Percentiles rank a stretch among this genome's conserved stretches.
Evolutionary conservation across 805 yeast genomes (phyloP).

Genomic region (Metschnikowia corniflorae): DNA sequence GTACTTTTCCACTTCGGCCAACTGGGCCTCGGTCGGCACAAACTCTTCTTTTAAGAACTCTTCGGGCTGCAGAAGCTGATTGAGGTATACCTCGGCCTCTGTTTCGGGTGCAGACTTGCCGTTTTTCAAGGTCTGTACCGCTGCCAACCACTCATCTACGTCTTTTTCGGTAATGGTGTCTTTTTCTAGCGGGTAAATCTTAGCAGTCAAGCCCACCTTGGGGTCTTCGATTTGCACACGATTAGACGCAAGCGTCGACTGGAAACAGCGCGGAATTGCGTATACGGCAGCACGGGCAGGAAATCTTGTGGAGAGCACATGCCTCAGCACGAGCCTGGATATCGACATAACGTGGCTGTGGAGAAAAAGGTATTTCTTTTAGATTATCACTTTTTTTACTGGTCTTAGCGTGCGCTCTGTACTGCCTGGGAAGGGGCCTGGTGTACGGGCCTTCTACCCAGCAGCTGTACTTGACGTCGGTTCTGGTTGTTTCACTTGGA

Average conservation of each 20-base stretch:
- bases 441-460: no score
- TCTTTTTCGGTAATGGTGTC: constrained; percentile 36
- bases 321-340: constrained; percentile 13
- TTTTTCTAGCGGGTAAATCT: constrained; percentile 37
- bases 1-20: constrained; percentile 50
- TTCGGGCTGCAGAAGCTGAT: constrained; percentile 37
- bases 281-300: constrained; percentile 3
- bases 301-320: constrained; percentile 3
- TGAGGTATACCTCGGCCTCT: constrained; percentile 36
- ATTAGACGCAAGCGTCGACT: constrained; percentile 4
- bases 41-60: constrained; percentile 35
- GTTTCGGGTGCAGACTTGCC: constrained; percentile 33
- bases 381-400: no score
- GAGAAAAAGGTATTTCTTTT: no score
- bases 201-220: constrained; percentile 27
- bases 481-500: no score
- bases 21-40: constrained; percentile 64
- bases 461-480: no score
- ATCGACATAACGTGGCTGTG: constrained; percentile 15
- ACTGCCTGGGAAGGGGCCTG: no score
- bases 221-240: constrained; percentile 4
- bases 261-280: constrained; percentile 5
- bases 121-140: constrained; percentile 38
- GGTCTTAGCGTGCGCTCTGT: no score
- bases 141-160: constrained; percentile 45